A percentile compares a stretch with the other conserved stretches of the same genome.
phyloP scores from a whole-genome alignment of 2,329 filamentous ascomycete genomes.

The Hypoxylon sp. region DNA sequence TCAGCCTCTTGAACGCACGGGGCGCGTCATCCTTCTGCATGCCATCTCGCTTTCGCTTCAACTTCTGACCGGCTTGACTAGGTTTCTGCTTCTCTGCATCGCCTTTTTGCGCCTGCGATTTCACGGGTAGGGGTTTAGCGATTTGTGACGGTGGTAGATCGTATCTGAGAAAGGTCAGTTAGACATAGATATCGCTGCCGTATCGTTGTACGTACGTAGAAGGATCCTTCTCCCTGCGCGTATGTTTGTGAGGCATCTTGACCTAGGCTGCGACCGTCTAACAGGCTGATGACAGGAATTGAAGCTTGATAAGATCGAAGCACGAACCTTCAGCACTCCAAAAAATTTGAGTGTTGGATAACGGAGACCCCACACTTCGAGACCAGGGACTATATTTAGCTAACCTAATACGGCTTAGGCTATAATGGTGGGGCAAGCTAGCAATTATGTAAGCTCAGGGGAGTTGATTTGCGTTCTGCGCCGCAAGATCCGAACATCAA shows the following conservation, averaged over 20 bases:
- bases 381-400: neutral
- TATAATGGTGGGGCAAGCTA: neutral
- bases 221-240: constrained; percentile 72
- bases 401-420: constrained; percentile 3
- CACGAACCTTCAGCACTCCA: neutral
- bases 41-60: constrained; percentile 64
- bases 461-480: neutral
- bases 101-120: constrained; percentile 52
- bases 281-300: constrained; percentile 1
- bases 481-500: constrained; percentile 11
- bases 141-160: constrained; percentile 66
- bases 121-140: constrained; percentile 67
- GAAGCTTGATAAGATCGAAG: constrained; percentile 14
- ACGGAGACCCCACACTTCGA: constrained; percentile 21
- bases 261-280: neutral
- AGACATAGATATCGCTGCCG: constrained; percentile 40
- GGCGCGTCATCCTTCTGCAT: constrained; percentile 82
- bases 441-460: constrained; percentile 18
- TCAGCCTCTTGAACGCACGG: constrained; percentile 86
- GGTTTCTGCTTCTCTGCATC: constrained; percentile 54
- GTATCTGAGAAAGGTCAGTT: constrained; percentile 58
- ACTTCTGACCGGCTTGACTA: constrained; percentile 58
- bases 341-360: constrained; percentile 25
- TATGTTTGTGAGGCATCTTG: constrained; percentile 90
- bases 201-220: constrained; percentile 62